Evolutionary conservation across 371 early-diverging fungal genomes (phyloP).

Genomic region (Apophysomyces variabilis): DNA sequence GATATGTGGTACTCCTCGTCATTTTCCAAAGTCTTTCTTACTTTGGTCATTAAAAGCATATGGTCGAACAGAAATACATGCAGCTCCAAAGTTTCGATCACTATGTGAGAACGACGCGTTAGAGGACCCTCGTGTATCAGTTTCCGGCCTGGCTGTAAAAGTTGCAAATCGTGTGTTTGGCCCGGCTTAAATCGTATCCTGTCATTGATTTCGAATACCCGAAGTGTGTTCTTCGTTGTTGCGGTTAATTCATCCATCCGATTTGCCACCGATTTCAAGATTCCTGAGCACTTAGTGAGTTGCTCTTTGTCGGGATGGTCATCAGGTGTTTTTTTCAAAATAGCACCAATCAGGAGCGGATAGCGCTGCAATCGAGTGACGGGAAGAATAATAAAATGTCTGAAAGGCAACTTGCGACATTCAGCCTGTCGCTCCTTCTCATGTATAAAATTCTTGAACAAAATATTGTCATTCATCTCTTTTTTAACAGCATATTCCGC

Average conservation of each 20-base stretch:
- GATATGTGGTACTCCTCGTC: too few relatives aligned
- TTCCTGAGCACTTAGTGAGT: slow-evolving; percentile 59
- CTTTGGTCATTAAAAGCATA: too few relatives aligned
- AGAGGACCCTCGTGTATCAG: too few relatives aligned
- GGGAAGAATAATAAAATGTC: slow-evolving; percentile 59
- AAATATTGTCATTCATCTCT: slow-evolving; percentile 65
- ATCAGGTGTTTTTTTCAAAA: slow-evolving; percentile 80
- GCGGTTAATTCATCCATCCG: slow-evolving; percentile 37
- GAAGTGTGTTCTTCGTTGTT: slow-evolving; percentile 18
- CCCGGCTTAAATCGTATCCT: too few relatives aligned
- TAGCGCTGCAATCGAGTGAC: slow-evolving; percentile 87
- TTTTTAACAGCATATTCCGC: slow-evolving; percentile 78
- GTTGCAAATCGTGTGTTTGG: too few relatives aligned
- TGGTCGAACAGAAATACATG: too few relatives aligned
- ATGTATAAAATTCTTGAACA: slow-evolving; percentile 73
- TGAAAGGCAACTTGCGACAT: slow-evolving; percentile 62
- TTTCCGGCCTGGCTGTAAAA: too few relatives aligned
- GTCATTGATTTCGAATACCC: slow-evolving; percentile 29
- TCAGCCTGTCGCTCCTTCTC: slow-evolving; percentile 63
- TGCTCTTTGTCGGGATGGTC: slow-evolving; percentile 77
- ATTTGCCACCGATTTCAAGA: slow-evolving; percentile 67
- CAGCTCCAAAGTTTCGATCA: too few relatives aligned
- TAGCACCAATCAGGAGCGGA: slow-evolving; percentile 79
- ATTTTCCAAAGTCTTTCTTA: too few relatives aligned
- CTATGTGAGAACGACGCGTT: too few relatives aligned